phyloP scores from a whole-genome alignment of 1,284 basidiomycete genomes.

The Tremellales sp. region DNA sequence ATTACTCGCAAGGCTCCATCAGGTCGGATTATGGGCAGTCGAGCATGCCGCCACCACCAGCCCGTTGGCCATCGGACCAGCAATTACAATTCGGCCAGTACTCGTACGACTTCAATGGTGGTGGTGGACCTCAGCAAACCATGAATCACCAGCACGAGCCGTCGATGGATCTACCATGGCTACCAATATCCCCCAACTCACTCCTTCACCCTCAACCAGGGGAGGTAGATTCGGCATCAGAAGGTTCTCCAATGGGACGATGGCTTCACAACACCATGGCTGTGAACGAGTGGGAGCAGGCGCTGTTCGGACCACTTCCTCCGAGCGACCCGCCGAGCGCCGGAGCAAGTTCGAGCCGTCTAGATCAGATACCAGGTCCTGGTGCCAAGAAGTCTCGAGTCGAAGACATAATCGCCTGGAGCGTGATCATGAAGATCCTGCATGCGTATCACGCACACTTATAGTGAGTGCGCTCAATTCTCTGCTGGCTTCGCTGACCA shows the following conservation, averaged over 20 bases:
- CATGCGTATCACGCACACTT: slow-evolving; percentile 27
- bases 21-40: neutral
- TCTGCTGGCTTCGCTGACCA: neutral
- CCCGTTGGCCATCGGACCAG: neutral
- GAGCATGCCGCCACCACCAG: neutral
- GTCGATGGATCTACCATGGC: slow-evolving; percentile 4
- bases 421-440: slow-evolving; percentile 21
- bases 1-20: neutral
- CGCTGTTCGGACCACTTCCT: neutral
- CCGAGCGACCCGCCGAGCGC: neutral
- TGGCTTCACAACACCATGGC: neutral
- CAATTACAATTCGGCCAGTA: neutral
- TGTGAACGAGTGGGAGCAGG: neutral
- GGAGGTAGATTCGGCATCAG: slow-evolving; percentile 11
- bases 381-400: slow-evolving; percentile 2
- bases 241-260: slow-evolving; percentile 8
- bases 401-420: slow-evolving; percentile 24
- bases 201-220: slow-evolving; percentile 12
- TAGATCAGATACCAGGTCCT: neutral
- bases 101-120: neutral
- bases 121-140: too few species aligned
- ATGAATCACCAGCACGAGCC: neutral
- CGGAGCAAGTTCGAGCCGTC: neutral
- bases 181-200: slow-evolving; percentile 11
- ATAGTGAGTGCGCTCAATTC: slow-evolving; percentile 16